Evolutionary conservation across 169 alveolate species (phyloP).

Genomic region (Fabrea salina): DNA sequence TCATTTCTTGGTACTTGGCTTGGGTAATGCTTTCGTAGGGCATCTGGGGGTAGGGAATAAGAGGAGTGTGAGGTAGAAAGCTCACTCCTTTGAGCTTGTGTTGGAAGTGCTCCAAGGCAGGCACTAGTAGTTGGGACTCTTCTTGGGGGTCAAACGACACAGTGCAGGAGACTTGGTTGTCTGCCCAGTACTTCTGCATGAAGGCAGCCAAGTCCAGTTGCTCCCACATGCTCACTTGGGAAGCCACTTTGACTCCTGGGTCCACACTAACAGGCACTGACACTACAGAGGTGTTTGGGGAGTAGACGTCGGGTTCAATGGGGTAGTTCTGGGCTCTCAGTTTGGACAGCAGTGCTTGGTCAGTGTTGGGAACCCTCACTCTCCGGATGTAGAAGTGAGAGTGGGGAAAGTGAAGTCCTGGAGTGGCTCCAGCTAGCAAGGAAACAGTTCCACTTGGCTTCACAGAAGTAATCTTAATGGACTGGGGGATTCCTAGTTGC

Average conservation of each 20-base stretch:
- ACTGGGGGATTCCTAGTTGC: constrained; percentile 36
- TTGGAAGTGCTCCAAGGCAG: constrained; percentile 47
- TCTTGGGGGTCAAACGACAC: constrained; percentile 55
- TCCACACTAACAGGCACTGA: constrained; percentile 47
- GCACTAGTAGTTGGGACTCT: constrained; percentile 29
- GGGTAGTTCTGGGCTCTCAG: constrained; percentile 33
- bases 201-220: constrained; percentile 42
- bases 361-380: constrained; percentile 37
- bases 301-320: constrained; percentile 38
- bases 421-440: constrained; percentile 64
- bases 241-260: constrained; percentile 16
- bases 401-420: constrained; percentile 59
- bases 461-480: constrained; percentile 54
- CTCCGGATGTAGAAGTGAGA: constrained; percentile 46
- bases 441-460: constrained; percentile 64
- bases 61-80: constrained; percentile 39
- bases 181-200: constrained; percentile 57
- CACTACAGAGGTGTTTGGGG: constrained; percentile 30
- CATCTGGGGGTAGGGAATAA: constrained; percentile 43
- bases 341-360: constrained; percentile 2
- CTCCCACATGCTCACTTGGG: constrained; percentile 47
- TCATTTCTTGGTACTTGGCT: constrained; percentile 28
- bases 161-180: constrained; percentile 57
- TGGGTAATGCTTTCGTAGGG: constrained; percentile 51
- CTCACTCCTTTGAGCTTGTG: constrained; percentile 53